Conservation (phyloP, 176 grass and related monocot genomes). For the Ampelocalamus luodianensis region DNA sequence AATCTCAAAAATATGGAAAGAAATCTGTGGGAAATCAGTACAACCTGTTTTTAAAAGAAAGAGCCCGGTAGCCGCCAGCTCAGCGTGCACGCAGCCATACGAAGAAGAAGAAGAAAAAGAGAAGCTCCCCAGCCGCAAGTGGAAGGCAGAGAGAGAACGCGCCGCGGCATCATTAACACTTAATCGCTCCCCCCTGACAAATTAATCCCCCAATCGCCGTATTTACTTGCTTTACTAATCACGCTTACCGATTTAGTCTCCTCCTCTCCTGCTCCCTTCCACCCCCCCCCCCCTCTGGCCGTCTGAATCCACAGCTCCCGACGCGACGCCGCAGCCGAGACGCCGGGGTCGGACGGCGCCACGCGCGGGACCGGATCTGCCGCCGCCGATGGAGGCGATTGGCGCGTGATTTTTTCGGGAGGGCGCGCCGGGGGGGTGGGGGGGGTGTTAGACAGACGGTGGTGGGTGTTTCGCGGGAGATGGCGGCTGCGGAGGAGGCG, state of each 20-base stretch:
- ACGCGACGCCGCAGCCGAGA: not conserved
- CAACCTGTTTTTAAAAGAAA: conserved; percentile 42
- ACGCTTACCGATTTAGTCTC: conserved; percentile 61
- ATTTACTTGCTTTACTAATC: conserved; percentile 63
- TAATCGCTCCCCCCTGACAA: conserved; percentile 41
- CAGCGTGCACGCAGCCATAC: conserved; percentile 58
- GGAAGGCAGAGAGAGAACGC: conserved; percentile 34
- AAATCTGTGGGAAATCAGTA: conserved; percentile 59
- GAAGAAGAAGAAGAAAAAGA: not conserved
- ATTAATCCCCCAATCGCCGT: conserved; percentile 43
- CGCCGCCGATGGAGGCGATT: conserved; percentile 40
- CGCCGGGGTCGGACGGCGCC: not conserved
- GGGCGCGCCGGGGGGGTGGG: too few relatives aligned
- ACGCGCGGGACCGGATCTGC: conserved; percentile 45
- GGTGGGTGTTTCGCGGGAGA: conserved; percentile 12
- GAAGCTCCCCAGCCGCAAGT: conserved; percentile 41
- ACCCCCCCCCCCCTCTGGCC: conserved; percentile 11
- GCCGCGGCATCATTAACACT: conserved; percentile 16
- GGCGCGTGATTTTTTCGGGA: conserved; percentile 10
- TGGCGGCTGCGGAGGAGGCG: conserved; percentile 55
- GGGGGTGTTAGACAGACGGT: not conserved
- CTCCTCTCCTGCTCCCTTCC: conserved; percentile 30
- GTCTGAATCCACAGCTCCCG: conserved; percentile 27
- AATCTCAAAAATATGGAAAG: conserved; percentile 42
- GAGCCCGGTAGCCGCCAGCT: conserved; percentile 59